These are phyloP conservation scores for Musa itinerans DNA, from an alignment of 176 grass and related monocot genomes.

Conservation along the genomic window DNA sequence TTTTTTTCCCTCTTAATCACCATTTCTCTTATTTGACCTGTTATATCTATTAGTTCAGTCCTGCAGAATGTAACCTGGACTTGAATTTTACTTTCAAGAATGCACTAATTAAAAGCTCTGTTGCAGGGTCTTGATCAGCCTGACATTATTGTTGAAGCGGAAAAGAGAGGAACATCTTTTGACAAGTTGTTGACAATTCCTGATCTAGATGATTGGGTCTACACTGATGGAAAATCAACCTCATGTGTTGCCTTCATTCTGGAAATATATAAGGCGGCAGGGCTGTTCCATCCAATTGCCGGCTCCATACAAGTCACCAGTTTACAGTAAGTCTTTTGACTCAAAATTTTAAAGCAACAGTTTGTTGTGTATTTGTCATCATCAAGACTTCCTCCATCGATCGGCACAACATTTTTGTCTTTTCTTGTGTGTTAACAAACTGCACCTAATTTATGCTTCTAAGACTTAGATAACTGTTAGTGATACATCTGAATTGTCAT, in stretches of 20 bases:
- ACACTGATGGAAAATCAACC: constrained; percentile 75
- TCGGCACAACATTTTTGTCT: no score
- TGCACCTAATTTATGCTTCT: no score
- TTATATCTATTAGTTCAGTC: neutral
- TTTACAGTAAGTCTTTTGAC: constrained; percentile 48
- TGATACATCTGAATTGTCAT: no score
- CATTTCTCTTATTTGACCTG: neutral
- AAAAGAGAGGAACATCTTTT: constrained; percentile 74
- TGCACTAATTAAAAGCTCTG: no score
- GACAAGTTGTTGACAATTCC: constrained; percentile 72
- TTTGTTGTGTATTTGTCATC: no score
- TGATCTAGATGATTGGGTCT: constrained; percentile 80
- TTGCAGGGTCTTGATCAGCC: constrained; percentile 80
- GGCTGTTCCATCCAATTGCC: constrained; percentile 55
- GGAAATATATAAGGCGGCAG: constrained; percentile 96
- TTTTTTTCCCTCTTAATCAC: neutral
- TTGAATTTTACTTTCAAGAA: neutral
- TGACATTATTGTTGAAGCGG: constrained; percentile 83
- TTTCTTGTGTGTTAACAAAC: no score
- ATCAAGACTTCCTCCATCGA: no score
- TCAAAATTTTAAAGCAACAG: no score
- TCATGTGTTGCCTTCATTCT: constrained; percentile 80
- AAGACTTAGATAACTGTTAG: no score
- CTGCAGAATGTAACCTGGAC: neutral
- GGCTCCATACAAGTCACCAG: constrained; percentile 66